These are phyloP conservation scores for Aspergillus spinulosporus DNA, from an alignment of 2,329 filamentous ascomycete genomes.

Conservation along the genomic window DNA sequence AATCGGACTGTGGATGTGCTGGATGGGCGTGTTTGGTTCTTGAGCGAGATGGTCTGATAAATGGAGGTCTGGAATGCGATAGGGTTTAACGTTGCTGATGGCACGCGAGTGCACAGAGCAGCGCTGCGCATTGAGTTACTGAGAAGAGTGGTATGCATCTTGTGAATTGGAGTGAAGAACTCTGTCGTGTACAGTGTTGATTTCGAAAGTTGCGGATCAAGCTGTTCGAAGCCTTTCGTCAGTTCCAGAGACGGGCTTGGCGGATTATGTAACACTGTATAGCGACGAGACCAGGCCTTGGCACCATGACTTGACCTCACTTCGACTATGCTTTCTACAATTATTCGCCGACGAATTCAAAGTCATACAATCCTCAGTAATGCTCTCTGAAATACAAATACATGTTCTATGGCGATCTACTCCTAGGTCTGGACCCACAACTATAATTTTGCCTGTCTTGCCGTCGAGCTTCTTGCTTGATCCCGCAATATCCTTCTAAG, in stretches of 20 bases:
- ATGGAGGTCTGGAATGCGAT: constrained; percentile 25
- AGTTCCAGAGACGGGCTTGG: background rate
- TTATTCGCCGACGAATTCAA: background rate
- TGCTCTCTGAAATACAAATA: too few species aligned
- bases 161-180: constrained; percentile 12
- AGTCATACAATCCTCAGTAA: too few species aligned
- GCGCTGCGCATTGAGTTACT: constrained; percentile 37
- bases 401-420: background rate
- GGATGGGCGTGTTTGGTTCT: constrained; percentile 27
- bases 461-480: constrained; percentile 7
- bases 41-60: constrained; percentile 25
- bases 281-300: background rate
- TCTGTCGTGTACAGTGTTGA: background rate
- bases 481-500: constrained; percentile 17
- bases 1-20: constrained; percentile 26
- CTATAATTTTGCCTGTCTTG: constrained; percentile 14
- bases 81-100: constrained; percentile 25
- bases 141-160: constrained; percentile 31
- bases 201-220: constrained; percentile 7
- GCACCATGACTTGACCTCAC: too few species aligned
- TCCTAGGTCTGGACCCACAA: background rate
- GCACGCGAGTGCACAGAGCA: constrained; percentile 31
- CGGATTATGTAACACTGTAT: constrained; percentile 26
- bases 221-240: constrained; percentile 10
- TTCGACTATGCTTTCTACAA: background rate